Percentiles rank a stretch among this genome's conserved stretches.
Conservation (phyloP, 805 yeast species). For the Clavispora vitiphila region DNA sequence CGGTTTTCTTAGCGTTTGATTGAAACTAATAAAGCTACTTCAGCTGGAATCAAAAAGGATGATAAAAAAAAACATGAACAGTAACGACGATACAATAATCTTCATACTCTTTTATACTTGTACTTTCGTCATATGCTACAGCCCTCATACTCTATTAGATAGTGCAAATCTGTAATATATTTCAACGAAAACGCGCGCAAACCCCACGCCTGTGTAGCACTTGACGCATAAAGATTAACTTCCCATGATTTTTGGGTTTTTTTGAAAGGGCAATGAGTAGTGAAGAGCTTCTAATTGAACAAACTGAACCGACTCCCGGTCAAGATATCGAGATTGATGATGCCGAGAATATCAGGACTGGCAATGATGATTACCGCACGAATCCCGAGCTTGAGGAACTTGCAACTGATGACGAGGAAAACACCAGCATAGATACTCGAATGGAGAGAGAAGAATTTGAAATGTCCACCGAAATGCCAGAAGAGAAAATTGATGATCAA, state of each 20-base stretch:
- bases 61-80: too few species aligned
- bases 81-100: too few species aligned
- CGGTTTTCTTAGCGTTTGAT: too few species aligned
- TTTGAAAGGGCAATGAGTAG: background rate
- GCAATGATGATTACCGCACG: background rate
- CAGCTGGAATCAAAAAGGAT: too few species aligned
- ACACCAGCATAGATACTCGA: background rate
- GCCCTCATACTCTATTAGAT: background rate
- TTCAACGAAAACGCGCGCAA: background rate
- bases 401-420: background rate
- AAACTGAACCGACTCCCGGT: background rate
- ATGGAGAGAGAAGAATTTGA: background rate
- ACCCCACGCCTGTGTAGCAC: background rate
- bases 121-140: too few species aligned
- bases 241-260: background rate
- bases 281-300: background rate
- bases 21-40: too few species aligned
- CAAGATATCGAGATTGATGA: background rate
- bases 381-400: background rate
- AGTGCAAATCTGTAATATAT: background rate
- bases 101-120: too few species aligned
- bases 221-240: background rate
- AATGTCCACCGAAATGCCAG: background rate
- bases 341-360: background rate
- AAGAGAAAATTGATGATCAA: background rate